These are phyloP conservation scores for Spergularia bocconei DNA, from an alignment of 148 eudicot genomes.

Conservation along the genomic window DNA sequence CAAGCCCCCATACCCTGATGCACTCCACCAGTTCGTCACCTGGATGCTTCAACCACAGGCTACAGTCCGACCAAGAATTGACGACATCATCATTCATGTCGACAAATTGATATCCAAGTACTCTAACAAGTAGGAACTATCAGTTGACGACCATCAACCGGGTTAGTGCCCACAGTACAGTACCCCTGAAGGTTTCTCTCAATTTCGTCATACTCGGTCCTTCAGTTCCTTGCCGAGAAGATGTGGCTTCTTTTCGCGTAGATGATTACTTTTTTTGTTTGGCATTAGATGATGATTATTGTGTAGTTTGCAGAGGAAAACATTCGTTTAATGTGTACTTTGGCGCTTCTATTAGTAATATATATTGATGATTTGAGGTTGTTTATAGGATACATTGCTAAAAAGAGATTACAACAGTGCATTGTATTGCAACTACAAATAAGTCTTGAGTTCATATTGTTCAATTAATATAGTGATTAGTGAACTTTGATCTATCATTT, in stretches of 20 bases:
- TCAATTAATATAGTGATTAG: background rate
- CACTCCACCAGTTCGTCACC: slow-evolving; percentile 92
- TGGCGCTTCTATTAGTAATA: slow-evolving; percentile 7
- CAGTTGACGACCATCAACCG: background rate
- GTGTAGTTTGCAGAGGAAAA: slow-evolving; percentile 19
- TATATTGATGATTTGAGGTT: slow-evolving; percentile 13
- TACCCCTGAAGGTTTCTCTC: slow-evolving; percentile 12
- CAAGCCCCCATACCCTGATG: slow-evolving; percentile 78
- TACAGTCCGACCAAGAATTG: slow-evolving; percentile 84
- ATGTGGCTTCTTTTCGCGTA: background rate
- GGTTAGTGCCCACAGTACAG: slow-evolving; percentile 10
- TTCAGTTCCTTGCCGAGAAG: background rate
- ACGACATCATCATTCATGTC: slow-evolving; percentile 85
- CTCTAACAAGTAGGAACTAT: slow-evolving; percentile 37
- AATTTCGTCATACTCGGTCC: slow-evolving; percentile 5
- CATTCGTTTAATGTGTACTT: slow-evolving; percentile 17
- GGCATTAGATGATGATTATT: slow-evolving; percentile 12
- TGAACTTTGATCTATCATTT: too few relatives aligned
- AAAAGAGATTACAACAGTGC: background rate
- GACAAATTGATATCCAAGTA: slow-evolving; percentile 87
- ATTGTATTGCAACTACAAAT: slow-evolving; percentile 3
- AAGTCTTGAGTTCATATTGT: background rate
- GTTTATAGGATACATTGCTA: slow-evolving; percentile 12
- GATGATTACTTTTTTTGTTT: slow-evolving; percentile 17
- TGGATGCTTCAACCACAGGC: slow-evolving; percentile 99